Percentiles rank a stretch among this genome's conserved stretches.
Evolutionary conservation across 768 basidiomycete species (phyloP).

Genomic region (Trametes elegans): DNA sequence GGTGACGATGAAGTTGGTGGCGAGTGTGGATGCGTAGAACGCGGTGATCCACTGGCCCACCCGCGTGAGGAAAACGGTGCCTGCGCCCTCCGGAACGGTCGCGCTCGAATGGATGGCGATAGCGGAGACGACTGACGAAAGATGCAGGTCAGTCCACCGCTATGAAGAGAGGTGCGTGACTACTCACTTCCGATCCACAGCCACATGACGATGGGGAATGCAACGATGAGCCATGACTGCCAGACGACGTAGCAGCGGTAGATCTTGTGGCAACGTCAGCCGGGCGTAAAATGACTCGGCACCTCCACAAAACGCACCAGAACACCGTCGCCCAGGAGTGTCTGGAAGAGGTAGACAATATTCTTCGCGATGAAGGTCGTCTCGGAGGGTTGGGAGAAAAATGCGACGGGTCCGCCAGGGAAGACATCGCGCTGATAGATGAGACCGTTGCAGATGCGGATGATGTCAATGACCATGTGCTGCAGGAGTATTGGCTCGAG

Average conservation of each 20-base stretch:
- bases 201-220: conserved; percentile 24
- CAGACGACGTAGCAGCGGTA: conserved; percentile 31
- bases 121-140: conserved; percentile 12
- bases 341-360: conserved; percentile 26
- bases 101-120: conserved; percentile 22
- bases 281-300: too few relatives aligned
- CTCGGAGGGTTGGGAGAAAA: conserved; percentile 28
- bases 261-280: conserved; percentile 20
- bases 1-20: conserved; percentile 23
- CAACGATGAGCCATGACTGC: conserved; percentile 23
- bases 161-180: not conserved
- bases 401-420: conserved; percentile 23
- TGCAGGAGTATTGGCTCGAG: not conserved
- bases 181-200: conserved; percentile 11
- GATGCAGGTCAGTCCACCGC: not conserved
- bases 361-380: conserved; percentile 32
- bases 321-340: conserved; percentile 31
- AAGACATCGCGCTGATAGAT: conserved; percentile 21
- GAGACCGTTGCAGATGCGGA: conserved; percentile 23
- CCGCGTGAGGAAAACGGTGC: conserved; percentile 17
- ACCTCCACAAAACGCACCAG: too few relatives aligned
- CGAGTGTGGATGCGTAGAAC: conserved; percentile 22
- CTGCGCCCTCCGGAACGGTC: conserved; percentile 2
- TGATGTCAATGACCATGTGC: conserved; percentile 10
- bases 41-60: conserved; percentile 26